Base-by-base conservation (phyloP, 129 eudicot species). In the Rutidosis leptorrhynchoides region DNA sequence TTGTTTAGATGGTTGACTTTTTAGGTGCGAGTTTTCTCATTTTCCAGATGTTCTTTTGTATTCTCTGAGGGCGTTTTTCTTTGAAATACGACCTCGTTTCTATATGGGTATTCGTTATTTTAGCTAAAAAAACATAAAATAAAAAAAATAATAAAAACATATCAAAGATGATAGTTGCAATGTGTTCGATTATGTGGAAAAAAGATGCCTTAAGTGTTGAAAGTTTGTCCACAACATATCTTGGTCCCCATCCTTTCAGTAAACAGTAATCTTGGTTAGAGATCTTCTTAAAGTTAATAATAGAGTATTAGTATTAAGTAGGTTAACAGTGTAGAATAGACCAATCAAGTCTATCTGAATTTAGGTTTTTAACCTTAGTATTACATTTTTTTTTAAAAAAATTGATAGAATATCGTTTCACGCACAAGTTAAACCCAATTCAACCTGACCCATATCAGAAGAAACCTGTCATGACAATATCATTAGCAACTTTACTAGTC, bases 141-240 rank as follows among this genome's bases (percentile, higher is more conserved):
- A 40, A 40, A 40, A 40, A 1, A 12, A 40, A 40, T 10, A 5
- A 16, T 16, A 0, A 40, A 40, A 5, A 16, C 46, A 0, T 40
- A 40, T 40, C 11, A 40, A 40, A 40, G 3, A 35, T 35, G 12
- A 40, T 40, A 12, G 16, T 40, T 40, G 46, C 46, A 40, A 21
- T 33, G 52, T 63, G 20, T 35, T 22, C 9, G 55, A 16, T 24
- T 57, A 60, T 28, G 61, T 61, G 76, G 76, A 40, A 40, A 20
- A 15, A 61, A 21, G 46, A 61, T 21, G 59, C 61, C 24, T 33
- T 46, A 43, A 3, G 68, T 71, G 76, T 52, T 61, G 61, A 59
- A 60, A 19, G 60, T 48, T 60, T 22, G 57, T 71, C 68, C 76
- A 10, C 62, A 15, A 48, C 27, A 30, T 15, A 24, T 14, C 11